Percentiles rank a stretch among this genome's conserved stretches.
These are phyloP conservation scores for Lactarius hatsudake DNA, from an alignment of 768 basidiomycete species.

Conservation along the genomic window DNA sequence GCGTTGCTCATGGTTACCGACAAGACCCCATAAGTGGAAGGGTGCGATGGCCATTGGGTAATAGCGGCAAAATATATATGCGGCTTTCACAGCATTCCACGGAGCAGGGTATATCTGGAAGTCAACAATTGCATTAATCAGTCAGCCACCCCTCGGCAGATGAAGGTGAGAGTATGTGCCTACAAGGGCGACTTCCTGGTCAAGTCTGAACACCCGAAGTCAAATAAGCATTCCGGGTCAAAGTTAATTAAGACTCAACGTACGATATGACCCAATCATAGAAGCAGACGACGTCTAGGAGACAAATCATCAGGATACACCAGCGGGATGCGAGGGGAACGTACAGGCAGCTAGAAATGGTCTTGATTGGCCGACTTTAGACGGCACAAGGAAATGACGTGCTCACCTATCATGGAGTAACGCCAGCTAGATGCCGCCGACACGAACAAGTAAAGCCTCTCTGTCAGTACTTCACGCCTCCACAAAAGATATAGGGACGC, in stretches of 20 bases:
- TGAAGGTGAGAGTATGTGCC: not conserved
- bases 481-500: not conserved
- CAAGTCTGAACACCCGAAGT: slow-evolving; percentile 11
- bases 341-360: slow-evolving; percentile 11
- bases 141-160: not conserved
- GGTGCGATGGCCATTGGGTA: slow-evolving; percentile 19
- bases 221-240: not conserved
- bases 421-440: slow-evolving; percentile 14
- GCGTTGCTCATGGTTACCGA: not conserved
- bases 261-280: slow-evolving; percentile 29
- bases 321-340: not conserved
- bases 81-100: slow-evolving; percentile 21
- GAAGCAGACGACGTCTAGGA: slow-evolving; percentile 20
- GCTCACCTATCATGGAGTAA: slow-evolving; percentile 18
- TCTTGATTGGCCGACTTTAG: not conserved
- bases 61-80: slow-evolving; percentile 25
- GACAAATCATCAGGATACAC: not conserved
- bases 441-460: not conserved
- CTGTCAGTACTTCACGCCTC: not conserved
- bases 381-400: not conserved
- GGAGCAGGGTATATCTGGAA: slow-evolving; percentile 17
- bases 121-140: not conserved
- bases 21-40: slow-evolving; percentile 18
- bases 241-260: slow-evolving; percentile 5
- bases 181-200: slow-evolving; percentile 19